Conservation (phyloP, 2,329 filamentous ascomycete genomes). For the Ophiostoma perfectum region DNA sequence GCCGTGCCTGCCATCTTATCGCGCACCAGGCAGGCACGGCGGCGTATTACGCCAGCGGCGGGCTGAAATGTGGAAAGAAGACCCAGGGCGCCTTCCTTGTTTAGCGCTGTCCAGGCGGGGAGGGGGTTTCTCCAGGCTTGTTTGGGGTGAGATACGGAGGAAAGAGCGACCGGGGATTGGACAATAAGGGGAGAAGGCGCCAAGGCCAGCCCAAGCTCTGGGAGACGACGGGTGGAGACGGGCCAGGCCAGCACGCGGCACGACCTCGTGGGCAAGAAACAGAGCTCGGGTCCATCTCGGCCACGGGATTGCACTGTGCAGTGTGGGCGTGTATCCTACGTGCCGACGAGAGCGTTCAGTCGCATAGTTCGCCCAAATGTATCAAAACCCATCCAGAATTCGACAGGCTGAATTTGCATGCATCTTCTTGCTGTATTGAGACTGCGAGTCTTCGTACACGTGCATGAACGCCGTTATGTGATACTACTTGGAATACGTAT, state of each 20-base stretch:
- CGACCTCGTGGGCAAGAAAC: background rate
- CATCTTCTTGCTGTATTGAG: too few species aligned
- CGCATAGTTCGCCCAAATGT: too few species aligned
- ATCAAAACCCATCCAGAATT: too few species aligned
- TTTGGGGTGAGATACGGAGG: background rate
- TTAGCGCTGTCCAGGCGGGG: background rate
- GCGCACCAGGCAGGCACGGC: constrained; percentile 5
- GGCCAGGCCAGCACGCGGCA: background rate
- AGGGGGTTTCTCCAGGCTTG: background rate
- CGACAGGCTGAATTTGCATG: too few species aligned
- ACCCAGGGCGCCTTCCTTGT: background rate
- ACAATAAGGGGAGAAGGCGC: background rate
- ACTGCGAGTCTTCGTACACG: too few species aligned
- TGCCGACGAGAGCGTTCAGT: background rate
- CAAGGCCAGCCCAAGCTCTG: background rate
- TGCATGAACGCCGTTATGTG: too few species aligned
- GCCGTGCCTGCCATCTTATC: background rate
- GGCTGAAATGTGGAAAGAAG: background rate
- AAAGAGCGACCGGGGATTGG: constrained; percentile 5
- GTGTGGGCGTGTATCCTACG: background rate
- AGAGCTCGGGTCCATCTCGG: background rate
- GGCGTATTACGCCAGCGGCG: background rate
- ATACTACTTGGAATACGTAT: too few species aligned
- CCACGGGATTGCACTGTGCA: background rate
- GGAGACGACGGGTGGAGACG: background rate